Conservation (phyloP, 2,329 filamentous ascomycete species). For the Huntiella omanensis region DNA sequence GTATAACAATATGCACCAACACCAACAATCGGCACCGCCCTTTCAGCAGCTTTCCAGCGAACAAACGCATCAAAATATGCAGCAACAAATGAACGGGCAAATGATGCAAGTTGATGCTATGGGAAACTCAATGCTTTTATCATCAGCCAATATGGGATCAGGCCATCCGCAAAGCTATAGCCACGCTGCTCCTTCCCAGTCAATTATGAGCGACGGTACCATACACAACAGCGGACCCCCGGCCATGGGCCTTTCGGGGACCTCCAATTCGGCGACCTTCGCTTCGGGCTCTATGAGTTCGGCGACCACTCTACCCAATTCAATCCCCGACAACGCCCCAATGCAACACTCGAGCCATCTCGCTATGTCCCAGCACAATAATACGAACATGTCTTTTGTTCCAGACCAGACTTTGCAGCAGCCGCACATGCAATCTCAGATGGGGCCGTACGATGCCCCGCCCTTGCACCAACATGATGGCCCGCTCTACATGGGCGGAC, state of each 20-base stretch:
- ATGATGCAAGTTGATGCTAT: constrained; percentile 6
- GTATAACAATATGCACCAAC: neutral
- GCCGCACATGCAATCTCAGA: neutral
- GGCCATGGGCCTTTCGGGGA: constrained; percentile 4
- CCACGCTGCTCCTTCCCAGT: neutral
- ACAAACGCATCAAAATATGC: neutral
- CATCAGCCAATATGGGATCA: neutral
- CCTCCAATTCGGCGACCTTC: constrained; percentile 5
- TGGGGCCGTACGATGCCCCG: neutral
- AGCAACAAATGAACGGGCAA: constrained; percentile 6
- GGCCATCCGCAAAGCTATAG: neutral
- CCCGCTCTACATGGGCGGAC: neutral
- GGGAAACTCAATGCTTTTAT: constrained; percentile 7
- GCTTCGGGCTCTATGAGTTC: neutral
- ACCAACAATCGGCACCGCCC: neutral
- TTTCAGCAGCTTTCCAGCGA: too few relatives aligned
- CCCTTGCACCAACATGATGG: neutral
- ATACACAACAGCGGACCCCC: neutral
- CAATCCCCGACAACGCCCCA: neutral
- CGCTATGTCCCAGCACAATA: neutral
- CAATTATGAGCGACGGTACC: neutral
- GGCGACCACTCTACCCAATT: constrained; percentile 3
- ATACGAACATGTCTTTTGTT: neutral
- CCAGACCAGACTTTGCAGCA: neutral
- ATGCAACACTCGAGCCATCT: neutral